A percentile compares a stretch with the other conserved stretches of the same genome.
Evolutionary conservation across 306 rosid species (phyloP).

Genomic region (Quercus wislizeni): DNA sequence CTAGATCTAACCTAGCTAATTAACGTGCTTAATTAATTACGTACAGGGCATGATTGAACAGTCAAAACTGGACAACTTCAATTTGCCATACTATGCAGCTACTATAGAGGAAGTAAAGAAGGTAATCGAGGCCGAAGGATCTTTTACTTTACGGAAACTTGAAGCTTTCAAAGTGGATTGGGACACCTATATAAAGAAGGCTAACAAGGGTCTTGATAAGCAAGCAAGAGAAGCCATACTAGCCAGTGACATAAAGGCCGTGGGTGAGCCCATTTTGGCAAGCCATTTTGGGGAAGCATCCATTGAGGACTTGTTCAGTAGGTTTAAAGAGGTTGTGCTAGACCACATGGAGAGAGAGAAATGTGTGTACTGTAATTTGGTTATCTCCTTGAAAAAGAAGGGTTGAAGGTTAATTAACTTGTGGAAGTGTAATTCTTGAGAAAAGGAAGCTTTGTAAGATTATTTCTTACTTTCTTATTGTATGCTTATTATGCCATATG

Average conservation of each 20-base stretch:
- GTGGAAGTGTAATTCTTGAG: too few species aligned
- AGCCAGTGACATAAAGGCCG: conserved; percentile 31
- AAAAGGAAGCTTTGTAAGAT: too few species aligned
- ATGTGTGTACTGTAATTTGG: conserved; percentile 1
- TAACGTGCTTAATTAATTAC: neutral
- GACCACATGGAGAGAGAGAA: conserved; percentile 25
- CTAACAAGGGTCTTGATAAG: neutral
- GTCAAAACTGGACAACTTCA: conserved; percentile 28
- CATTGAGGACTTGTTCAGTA: conserved; percentile 38
- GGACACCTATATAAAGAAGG: conserved; percentile 25
- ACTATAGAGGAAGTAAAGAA: conserved; percentile 30
- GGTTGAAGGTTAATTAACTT: too few species aligned
- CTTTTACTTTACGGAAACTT: conserved; percentile 26
- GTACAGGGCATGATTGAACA: conserved; percentile 38
- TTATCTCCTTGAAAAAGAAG: conserved; percentile 17
- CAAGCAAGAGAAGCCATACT: conserved; percentile 10
- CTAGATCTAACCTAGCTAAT: too few species aligned
- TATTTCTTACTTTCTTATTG: too few species aligned
- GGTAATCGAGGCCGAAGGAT: conserved; percentile 38
- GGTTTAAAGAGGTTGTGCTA: conserved; percentile 11
- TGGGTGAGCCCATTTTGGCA: conserved; percentile 37
- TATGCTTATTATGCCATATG: too few species aligned
- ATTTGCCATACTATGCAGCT: conserved; percentile 39
- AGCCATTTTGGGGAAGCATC: conserved; percentile 29
- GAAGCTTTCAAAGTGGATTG: conserved; percentile 20